Conservation (phyloP, 768 basidiomycete genomes). For the Paxillus involutus region DNA sequence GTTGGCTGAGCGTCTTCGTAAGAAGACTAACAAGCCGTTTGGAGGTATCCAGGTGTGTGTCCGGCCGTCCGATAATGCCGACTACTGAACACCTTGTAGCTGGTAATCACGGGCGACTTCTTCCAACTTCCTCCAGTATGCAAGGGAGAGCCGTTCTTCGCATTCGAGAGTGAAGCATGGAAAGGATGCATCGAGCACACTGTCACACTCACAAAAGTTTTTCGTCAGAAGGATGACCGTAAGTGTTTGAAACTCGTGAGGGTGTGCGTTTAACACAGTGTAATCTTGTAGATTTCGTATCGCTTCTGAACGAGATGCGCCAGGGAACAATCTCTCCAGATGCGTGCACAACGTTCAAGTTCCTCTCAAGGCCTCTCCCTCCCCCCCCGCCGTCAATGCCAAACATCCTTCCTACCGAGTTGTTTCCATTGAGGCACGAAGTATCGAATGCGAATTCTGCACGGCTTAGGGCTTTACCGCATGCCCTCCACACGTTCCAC, state of each 20-base stretch:
- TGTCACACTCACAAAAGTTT: slow-evolving; percentile 69
- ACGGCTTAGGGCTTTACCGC: slow-evolving; percentile 50
- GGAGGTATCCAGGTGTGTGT: slow-evolving; percentile 61
- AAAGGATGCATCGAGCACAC: slow-evolving; percentile 50
- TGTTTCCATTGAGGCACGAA: slow-evolving; percentile 67
- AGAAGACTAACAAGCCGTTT: slow-evolving; percentile 51
- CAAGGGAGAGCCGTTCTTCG: slow-evolving; percentile 52
- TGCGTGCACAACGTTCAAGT: slow-evolving; percentile 48
- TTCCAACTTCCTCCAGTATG: slow-evolving; percentile 58
- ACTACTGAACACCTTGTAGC: slow-evolving; percentile 22
- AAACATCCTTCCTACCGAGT: slow-evolving; percentile 47
- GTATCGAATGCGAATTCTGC: slow-evolving; percentile 66
- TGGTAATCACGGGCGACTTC: slow-evolving; percentile 58
- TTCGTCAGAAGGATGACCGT: slow-evolving; percentile 74
- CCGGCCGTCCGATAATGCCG: neutral
- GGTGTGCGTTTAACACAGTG: no score
- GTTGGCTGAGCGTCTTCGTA: slow-evolving; percentile 51
- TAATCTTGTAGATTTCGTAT: slow-evolving; percentile 52
- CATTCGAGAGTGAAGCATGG: slow-evolving; percentile 58
- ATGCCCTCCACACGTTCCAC: slow-evolving; percentile 41
- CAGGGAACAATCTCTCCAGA: slow-evolving; percentile 46
- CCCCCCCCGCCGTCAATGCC: slow-evolving; percentile 24
- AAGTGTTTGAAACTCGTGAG: slow-evolving; percentile 16
- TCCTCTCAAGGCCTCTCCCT: slow-evolving; percentile 36
- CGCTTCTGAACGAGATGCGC: slow-evolving; percentile 76